Conservation (phyloP, 176 grass and related monocot species). For the Ensete ventricosum region DNA sequence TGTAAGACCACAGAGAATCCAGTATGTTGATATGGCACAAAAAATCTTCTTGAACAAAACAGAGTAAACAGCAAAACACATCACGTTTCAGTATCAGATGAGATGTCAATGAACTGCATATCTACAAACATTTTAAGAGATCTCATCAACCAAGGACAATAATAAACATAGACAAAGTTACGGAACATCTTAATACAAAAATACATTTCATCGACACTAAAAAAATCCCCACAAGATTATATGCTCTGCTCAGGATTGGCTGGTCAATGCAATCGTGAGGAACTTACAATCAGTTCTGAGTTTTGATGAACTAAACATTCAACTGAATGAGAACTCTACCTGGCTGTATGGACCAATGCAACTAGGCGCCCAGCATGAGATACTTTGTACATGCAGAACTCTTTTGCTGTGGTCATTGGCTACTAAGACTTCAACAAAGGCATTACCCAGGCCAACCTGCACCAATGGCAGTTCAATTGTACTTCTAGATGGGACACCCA, state of each 20-base stretch:
- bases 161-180: not conserved
- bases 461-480: conserved; percentile 78
- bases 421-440: conserved; percentile 77
- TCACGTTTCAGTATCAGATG: not conserved
- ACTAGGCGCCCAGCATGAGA: conserved; percentile 98
- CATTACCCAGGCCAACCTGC: conserved; percentile 47
- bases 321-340: conserved; percentile 29
- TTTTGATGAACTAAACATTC: not conserved
- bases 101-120: not conserved
- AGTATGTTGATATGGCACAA: not conserved
- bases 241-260: not conserved
- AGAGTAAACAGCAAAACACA: not conserved
- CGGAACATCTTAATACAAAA: not conserved
- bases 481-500: conserved; percentile 86
- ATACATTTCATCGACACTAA: not conserved
- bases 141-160: not conserved
- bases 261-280: not conserved
- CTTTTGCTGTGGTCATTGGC: conserved; percentile 58
- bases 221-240: not conserved
- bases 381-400: conserved; percentile 98
- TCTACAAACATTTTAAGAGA: not conserved
- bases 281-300: not conserved
- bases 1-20: not conserved
- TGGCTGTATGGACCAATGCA: conserved; percentile 98
- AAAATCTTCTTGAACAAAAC: not conserved